Conservation (phyloP, 1,284 basidiomycete species). For the Flammula alnicola region DNA sequence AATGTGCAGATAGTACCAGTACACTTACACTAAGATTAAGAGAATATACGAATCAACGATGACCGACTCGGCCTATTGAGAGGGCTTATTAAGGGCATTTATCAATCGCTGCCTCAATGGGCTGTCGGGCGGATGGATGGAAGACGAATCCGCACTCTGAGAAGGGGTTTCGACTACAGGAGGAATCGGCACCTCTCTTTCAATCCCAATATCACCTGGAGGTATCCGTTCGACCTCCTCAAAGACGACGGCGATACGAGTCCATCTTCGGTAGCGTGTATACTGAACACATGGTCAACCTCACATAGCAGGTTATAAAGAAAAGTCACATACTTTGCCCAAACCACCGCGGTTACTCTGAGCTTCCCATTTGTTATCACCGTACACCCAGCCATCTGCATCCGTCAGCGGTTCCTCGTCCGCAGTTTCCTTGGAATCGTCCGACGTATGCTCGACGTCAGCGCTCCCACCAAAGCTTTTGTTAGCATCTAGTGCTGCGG, state of each 20-base stretch:
- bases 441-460: conserved; percentile 22
- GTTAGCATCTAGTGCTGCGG: conserved; percentile 13
- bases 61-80: too few relatives aligned
- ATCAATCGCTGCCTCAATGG: conserved; percentile 31
- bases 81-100: conserved; percentile 29
- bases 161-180: conserved; percentile 1
- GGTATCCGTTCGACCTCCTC: conserved; percentile 70
- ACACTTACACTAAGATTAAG: too few relatives aligned
- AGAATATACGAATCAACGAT: too few relatives aligned
- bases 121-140: conserved; percentile 25
- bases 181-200: conserved; percentile 16
- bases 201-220: conserved; percentile 38
- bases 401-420: conserved; percentile 67
- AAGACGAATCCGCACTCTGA: conserved; percentile 16
- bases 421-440: conserved; percentile 31
- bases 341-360: conserved; percentile 79
- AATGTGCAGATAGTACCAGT: too few relatives aligned
- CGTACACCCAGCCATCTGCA: conserved; percentile 91
- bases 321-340: conserved; percentile 61
- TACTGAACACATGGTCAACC: conserved; percentile 51
- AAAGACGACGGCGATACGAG: conserved; percentile 76
- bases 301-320: background rate
- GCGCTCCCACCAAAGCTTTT: conserved; percentile 11
- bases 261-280: conserved; percentile 85
- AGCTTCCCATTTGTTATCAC: conserved; percentile 95